Percentiles rank a stretch among this genome's conserved stretches.
Evolutionary conservation across 345 rosid species (phyloP).

Genomic region (Nasturtium officinale): DNA sequence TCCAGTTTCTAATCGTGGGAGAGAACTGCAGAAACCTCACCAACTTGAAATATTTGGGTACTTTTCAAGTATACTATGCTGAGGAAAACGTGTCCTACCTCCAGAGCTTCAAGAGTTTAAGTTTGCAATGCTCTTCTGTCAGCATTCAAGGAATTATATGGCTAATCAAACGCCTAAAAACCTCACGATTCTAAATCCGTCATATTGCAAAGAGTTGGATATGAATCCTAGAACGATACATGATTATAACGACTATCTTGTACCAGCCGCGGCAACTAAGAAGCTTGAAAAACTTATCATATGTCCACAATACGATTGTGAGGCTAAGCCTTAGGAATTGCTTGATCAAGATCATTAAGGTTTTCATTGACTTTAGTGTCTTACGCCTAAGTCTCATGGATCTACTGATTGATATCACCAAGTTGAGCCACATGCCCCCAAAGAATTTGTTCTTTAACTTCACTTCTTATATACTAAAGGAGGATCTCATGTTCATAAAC

Average conservation of each 20-base stretch:
- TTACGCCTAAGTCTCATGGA: not conserved
- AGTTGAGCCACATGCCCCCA: slow-evolving; percentile 7
- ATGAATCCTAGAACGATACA: too few relatives aligned
- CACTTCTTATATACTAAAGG: not conserved
- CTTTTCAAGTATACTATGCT: not conserved
- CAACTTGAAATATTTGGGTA: slow-evolving; percentile 19
- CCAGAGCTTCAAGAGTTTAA: slow-evolving; percentile 17
- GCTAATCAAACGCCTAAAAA: too few relatives aligned
- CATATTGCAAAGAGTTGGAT: too few relatives aligned
- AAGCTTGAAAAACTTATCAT: too few relatives aligned
- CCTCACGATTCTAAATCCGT: too few relatives aligned
- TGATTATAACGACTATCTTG: too few relatives aligned
- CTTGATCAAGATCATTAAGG: not conserved
- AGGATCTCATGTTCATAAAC: slow-evolving; percentile 11
- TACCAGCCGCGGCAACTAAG: too few relatives aligned
- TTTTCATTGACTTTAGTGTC: not conserved
- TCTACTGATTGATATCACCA: not conserved
- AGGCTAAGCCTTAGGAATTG: not conserved
- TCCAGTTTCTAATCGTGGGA: not conserved
- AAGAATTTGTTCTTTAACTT: slow-evolving; percentile 14
- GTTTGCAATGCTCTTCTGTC: slow-evolving; percentile 5
- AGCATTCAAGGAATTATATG: too few relatives aligned
- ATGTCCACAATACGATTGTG: too few relatives aligned
- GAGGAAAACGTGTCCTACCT: not conserved
- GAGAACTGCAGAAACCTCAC: not conserved